These are phyloP conservation scores for Biscogniauxia marginata DNA, from an alignment of 2,329 filamentous ascomycete species.

Conservation along the genomic window DNA sequence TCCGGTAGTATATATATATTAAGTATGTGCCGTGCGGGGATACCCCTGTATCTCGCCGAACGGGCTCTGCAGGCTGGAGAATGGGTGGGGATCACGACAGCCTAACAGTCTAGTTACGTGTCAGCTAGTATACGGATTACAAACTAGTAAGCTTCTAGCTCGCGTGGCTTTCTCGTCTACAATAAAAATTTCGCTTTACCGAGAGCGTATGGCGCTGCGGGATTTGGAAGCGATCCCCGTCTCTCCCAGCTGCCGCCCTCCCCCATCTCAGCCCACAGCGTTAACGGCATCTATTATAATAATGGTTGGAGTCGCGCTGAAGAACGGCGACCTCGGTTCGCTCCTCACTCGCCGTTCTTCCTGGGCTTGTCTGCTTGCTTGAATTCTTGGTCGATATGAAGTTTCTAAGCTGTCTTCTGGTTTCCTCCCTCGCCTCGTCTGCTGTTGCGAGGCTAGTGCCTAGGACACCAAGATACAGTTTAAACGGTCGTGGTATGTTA, in stretches of 20 bases:
- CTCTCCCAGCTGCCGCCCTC: not conserved
- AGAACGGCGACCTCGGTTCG: not conserved
- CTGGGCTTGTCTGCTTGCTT: not conserved
- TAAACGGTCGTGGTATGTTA: conserved; percentile 36
- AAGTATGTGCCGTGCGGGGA: not conserved
- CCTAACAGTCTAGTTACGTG: not conserved
- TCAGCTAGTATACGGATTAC: not conserved
- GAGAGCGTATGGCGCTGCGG: not conserved
- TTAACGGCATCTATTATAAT: not conserved
- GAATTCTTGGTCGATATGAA: conserved; percentile 27
- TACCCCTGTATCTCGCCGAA: not conserved
- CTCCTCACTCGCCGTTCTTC: not conserved
- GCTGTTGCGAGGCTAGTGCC: conserved; percentile 24
- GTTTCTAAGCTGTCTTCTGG: conserved; percentile 24
- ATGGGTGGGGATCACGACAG: not conserved
- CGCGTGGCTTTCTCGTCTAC: not conserved
- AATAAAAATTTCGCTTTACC: not conserved
- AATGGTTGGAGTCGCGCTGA: not conserved
- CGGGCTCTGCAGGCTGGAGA: not conserved
- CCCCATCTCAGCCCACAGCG: not conserved
- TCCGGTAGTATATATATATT: not conserved
- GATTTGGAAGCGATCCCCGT: not conserved
- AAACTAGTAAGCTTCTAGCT: not conserved
- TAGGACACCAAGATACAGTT: conserved; percentile 7
- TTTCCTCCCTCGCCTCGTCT: conserved; percentile 25